These are phyloP conservation scores for Boletus rubroflammeus DNA, from an alignment of 768 basidiomycete species.

Conservation along the genomic window DNA sequence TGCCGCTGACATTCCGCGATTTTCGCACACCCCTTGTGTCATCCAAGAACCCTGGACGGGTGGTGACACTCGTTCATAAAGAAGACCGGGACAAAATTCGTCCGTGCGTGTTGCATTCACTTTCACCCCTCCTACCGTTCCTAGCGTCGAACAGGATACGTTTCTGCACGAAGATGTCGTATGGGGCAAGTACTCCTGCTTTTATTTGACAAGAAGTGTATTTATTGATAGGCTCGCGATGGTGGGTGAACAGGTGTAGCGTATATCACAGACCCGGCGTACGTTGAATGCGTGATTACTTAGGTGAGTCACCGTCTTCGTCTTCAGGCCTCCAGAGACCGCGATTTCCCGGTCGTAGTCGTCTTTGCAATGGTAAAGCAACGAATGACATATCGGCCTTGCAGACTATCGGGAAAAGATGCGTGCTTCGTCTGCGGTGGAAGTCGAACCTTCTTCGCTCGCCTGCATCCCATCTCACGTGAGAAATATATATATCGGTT, in stretches of 20 bases:
- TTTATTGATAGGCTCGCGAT: not conserved
- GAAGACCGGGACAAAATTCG: conserved; percentile 80
- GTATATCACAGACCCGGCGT: conserved; percentile 79
- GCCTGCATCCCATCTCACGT: not conserved
- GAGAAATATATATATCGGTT: not conserved
- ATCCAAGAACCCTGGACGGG: conserved; percentile 73
- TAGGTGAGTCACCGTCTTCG: conserved; percentile 50
- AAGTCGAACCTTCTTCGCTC: not conserved
- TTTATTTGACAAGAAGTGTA: too few species aligned
- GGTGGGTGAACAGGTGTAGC: conserved; percentile 55
- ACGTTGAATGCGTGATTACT: conserved; percentile 72
- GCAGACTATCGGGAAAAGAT: conserved; percentile 86
- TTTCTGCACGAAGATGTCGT: conserved; percentile 32
- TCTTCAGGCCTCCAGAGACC: not conserved
- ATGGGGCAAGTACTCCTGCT: conserved; percentile 57
- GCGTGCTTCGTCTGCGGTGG: not conserved
- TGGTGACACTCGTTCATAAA: conserved; percentile 86
- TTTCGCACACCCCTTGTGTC: not conserved
- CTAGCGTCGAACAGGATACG: conserved; percentile 20
- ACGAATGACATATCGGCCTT: not conserved
- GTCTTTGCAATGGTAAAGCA: not conserved
- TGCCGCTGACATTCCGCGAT: too few species aligned
- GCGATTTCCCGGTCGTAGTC: not conserved
- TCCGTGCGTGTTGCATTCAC: conserved; percentile 42
- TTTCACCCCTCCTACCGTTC: not conserved